These are phyloP conservation scores for Botrytis squamosa DNA, from an alignment of 2,329 filamentous ascomycete genomes.

Conservation along the genomic window DNA sequence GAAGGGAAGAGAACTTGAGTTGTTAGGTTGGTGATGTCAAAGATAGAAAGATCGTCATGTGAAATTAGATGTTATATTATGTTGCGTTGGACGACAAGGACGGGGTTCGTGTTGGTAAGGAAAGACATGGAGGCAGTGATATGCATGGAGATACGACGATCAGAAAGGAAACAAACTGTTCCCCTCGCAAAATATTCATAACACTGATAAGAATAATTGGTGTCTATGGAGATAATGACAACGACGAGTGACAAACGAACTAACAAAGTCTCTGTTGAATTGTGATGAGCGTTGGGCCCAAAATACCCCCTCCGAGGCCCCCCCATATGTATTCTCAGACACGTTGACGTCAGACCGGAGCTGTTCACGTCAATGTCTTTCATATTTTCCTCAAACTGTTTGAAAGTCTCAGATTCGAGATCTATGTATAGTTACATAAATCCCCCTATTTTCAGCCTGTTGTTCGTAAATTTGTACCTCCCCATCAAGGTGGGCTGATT, in stretches of 20 bases:
- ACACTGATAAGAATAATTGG: background rate
- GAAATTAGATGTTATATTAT: background rate
- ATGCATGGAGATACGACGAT: background rate
- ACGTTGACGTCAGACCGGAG: slow-evolving; percentile 5
- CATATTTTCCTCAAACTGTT: background rate
- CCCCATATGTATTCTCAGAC: background rate
- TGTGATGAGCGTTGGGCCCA: slow-evolving; percentile 2
- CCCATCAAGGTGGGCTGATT: background rate
- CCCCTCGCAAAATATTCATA: background rate
- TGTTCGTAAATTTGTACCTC: slow-evolving; percentile 12
- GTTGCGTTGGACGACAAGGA: background rate
- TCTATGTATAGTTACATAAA: slow-evolving; percentile 6
- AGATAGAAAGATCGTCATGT: background rate
- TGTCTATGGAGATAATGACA: background rate
- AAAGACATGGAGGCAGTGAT: background rate
- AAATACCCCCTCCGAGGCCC: background rate
- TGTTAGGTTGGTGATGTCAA: background rate
- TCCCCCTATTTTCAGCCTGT: background rate
- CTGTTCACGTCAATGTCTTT: background rate
- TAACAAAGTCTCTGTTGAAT: slow-evolving; percentile 7
- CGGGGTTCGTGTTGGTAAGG: background rate
- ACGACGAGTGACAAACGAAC: background rate
- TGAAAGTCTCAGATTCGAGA: background rate
- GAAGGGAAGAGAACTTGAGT: background rate
- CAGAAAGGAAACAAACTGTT: slow-evolving; percentile 3